Evolutionary conservation across 192 early-diverging fungal genomes (phyloP).

Genomic region (Rhizoclosmatium globosum): DNA sequence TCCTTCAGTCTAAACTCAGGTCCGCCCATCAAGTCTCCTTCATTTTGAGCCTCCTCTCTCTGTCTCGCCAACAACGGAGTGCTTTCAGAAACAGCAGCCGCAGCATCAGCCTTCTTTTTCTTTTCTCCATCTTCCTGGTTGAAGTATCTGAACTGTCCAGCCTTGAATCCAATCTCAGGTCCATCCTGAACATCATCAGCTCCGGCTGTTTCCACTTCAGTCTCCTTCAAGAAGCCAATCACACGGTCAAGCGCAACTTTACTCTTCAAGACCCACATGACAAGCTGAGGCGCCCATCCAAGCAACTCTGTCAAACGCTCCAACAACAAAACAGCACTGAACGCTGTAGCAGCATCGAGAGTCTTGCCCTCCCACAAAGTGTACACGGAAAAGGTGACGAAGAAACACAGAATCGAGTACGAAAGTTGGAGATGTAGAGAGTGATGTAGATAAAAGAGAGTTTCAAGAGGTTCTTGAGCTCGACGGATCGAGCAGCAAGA

Average conservation of each 20-base stretch:
- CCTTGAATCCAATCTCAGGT: constrained; percentile 23
- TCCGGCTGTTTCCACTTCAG: constrained; percentile 31
- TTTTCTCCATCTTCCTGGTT: neutral
- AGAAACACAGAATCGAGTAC: constrained; percentile 34
- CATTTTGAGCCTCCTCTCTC: constrained; percentile 12
- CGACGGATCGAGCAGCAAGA: constrained; percentile 38
- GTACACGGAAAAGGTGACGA: constrained; percentile 65
- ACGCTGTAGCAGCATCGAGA: constrained; percentile 56
- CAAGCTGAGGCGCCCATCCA: constrained; percentile 30
- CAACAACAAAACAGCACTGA: constrained; percentile 50
- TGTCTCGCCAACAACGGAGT: neutral
- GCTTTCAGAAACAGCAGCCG: neutral
- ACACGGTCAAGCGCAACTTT: constrained; percentile 62
- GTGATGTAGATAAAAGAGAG: constrained; percentile 35
- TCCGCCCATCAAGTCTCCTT: constrained; percentile 9
- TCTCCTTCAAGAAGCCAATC: constrained; percentile 40
- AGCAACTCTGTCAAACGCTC: constrained; percentile 33
- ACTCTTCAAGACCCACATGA: constrained; percentile 53
- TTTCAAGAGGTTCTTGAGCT: constrained; percentile 35
- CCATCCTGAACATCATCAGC: constrained; percentile 1
- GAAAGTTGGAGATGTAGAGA: constrained; percentile 20
- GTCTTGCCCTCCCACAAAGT: constrained; percentile 44
- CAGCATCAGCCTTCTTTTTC: neutral
- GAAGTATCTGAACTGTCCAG: constrained; percentile 32
- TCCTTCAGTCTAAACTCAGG: constrained; percentile 43